A percentile compares a stretch with the other conserved stretches of the same genome.
phyloP scores from a whole-genome alignment of 352 stramenopile species.

The Plasmopara viticola region DNA sequence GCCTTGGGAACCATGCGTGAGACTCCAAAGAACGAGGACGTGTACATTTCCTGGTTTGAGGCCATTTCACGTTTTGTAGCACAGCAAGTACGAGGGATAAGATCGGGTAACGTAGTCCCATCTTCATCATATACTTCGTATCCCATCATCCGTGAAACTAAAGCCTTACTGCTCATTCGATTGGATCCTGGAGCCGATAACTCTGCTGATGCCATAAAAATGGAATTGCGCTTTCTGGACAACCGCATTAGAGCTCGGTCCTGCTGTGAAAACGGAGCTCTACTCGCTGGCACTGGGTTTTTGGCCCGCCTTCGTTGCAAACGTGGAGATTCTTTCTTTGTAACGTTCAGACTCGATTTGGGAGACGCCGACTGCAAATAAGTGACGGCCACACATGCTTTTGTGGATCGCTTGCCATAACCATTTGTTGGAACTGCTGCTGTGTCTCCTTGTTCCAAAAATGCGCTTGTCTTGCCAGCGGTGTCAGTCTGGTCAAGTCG shows the following conservation, averaged over 20 bases:
- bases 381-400: neutral
- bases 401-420: slow-evolving; percentile 3
- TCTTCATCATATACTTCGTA: slow-evolving; percentile 32
- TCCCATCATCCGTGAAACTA: slow-evolving; percentile 13
- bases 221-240: slow-evolving; percentile 50
- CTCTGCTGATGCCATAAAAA: slow-evolving; percentile 28
- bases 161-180: slow-evolving; percentile 1
- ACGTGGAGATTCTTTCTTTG: slow-evolving; percentile 2
- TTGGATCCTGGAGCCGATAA: slow-evolving; percentile 7
- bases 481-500: slow-evolving; percentile 8
- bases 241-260: slow-evolving; percentile 48
- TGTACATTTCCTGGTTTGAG: slow-evolving; percentile 15
- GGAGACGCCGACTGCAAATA: slow-evolving; percentile 5
- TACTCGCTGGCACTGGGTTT: slow-evolving; percentile 37
- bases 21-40: slow-evolving; percentile 32
- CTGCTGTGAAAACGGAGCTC: slow-evolving; percentile 15
- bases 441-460: neutral
- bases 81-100: slow-evolving; percentile 27
- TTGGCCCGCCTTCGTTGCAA: slow-evolving; percentile 30
- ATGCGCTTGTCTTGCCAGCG: neutral
- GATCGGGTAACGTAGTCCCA: slow-evolving; percentile 20
- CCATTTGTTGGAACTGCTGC: neutral
- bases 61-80: slow-evolving; percentile 27
- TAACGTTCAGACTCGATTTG: slow-evolving; percentile 6
- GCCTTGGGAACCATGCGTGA: slow-evolving; percentile 16